These are phyloP conservation scores for Monilinia polystroma DNA, from an alignment of 2,329 filamentous ascomycete genomes.

Conservation along the genomic window DNA sequence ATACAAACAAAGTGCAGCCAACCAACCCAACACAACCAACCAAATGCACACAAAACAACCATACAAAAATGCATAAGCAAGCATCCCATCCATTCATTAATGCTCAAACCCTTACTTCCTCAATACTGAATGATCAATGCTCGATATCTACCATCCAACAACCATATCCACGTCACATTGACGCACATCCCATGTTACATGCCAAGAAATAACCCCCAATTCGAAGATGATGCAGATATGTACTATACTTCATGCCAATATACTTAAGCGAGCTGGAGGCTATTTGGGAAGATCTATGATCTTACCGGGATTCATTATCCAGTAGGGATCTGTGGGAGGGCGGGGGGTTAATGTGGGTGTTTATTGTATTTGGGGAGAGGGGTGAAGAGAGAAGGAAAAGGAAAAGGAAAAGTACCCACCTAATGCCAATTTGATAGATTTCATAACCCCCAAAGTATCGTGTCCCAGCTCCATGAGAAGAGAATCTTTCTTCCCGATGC, in stretches of 20 bases:
- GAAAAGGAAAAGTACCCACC: background rate
- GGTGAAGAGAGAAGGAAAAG: background rate
- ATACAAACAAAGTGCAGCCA: background rate
- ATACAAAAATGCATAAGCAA: background rate
- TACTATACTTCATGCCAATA: background rate
- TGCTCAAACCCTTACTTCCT: too few relatives aligned
- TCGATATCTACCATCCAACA: background rate
- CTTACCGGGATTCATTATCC: slow-evolving; percentile 91
- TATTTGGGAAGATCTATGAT: slow-evolving; percentile 67
- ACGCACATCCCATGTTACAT: background rate
- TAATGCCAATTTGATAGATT: slow-evolving; percentile 74
- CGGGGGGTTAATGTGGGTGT: too few relatives aligned
- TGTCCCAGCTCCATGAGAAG: slow-evolving; percentile 75
- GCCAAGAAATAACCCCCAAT: background rate
- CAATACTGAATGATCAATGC: background rate
- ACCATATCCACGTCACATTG: background rate
- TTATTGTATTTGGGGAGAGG: too few relatives aligned
- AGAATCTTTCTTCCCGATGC: slow-evolving; percentile 81
- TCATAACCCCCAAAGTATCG: slow-evolving; percentile 82
- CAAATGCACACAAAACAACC: background rate
- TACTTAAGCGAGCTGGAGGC: background rate
- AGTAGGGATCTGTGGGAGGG: slow-evolving; percentile 61
- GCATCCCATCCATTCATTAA: background rate
- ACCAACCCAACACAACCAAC: too few relatives aligned
- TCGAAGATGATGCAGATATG: background rate